A percentile compares a stretch with the other conserved stretches of the same genome.
phyloP scores from a whole-genome alignment of 1,284 basidiomycete species.

The Fistulinella cinereoalba region DNA sequence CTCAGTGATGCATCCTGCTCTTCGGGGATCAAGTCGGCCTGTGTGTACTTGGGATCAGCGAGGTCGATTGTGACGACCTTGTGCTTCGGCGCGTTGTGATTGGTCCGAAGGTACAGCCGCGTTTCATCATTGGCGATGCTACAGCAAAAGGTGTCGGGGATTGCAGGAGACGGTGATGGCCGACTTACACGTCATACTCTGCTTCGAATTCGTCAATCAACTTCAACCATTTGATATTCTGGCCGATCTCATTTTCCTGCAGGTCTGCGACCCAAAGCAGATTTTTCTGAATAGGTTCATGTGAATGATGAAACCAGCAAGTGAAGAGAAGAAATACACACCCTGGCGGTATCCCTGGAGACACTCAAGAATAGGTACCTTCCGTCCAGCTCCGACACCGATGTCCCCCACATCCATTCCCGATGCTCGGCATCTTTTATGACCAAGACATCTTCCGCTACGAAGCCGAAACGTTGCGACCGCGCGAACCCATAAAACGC shows the following conservation, averaged over 20 bases:
- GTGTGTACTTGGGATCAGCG: conserved; percentile 45
- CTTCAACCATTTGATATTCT: conserved; percentile 69
- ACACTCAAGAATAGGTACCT: conserved; percentile 60
- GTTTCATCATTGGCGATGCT: conserved; percentile 71
- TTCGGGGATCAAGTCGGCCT: conserved; percentile 71
- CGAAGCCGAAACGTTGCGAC: conserved; percentile 10
- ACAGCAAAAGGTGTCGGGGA: conserved; percentile 2
- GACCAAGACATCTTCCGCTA: conserved; percentile 69
- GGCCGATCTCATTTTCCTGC: conserved; percentile 53
- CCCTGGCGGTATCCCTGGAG: conserved; percentile 62
- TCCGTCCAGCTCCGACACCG: conserved; percentile 58
- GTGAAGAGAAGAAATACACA: conserved; percentile 31
- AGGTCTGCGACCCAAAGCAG: conserved; percentile 74
- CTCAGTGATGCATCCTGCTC: conserved; percentile 61
- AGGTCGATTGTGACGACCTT: conserved; percentile 70
- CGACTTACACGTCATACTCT: conserved; percentile 57
- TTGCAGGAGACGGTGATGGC: neutral
- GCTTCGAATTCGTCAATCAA: conserved; percentile 63
- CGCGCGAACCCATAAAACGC: neutral
- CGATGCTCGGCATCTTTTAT: conserved; percentile 62
- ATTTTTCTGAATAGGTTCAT: conserved; percentile 52
- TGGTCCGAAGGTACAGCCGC: conserved; percentile 64
- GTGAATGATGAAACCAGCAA: neutral
- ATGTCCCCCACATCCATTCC: conserved; percentile 62
- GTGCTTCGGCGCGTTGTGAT: conserved; percentile 62